Evolutionary conservation across 768 basidiomycete genomes (phyloP).

Genomic region (Kwoniella sp.): DNA sequence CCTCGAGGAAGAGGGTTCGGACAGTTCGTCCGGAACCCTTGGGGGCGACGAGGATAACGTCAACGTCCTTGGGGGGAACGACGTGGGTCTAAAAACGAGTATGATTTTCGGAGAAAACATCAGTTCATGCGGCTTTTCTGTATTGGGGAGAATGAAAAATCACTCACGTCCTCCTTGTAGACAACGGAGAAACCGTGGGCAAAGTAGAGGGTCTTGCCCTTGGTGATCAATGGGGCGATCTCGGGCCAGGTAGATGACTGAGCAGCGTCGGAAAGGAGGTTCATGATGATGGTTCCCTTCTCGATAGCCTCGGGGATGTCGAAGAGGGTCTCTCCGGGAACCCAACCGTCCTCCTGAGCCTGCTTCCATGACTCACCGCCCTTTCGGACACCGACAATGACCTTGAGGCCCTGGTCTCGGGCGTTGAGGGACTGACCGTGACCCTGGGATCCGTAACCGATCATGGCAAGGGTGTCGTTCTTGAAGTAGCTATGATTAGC

Average conservation of each 20-base stretch:
- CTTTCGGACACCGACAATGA: slow-evolving; percentile 97
- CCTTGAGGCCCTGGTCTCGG: slow-evolving; percentile 97
- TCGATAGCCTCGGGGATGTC: slow-evolving; percentile 96
- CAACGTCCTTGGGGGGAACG: slow-evolving; percentile 85
- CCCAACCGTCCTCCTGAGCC: slow-evolving; percentile 94
- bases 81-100: slow-evolving; percentile 79
- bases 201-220: slow-evolving; percentile 99
- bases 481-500: slow-evolving; percentile 74
- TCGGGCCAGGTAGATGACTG: slow-evolving; percentile 93
- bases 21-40: slow-evolving; percentile 99
- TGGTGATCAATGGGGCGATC: slow-evolving; percentile 90
- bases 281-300: slow-evolving; percentile 98
- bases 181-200: slow-evolving; percentile 99
- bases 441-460: slow-evolving; percentile 93
- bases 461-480: slow-evolving; percentile 97
- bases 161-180: slow-evolving; percentile 79
- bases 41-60: slow-evolving; percentile 98
- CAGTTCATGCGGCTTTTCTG: background rate
- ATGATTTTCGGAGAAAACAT: background rate
- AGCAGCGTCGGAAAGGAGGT: slow-evolving; percentile 98
- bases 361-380: slow-evolving; percentile 96
- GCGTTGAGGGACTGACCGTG: slow-evolving; percentile 99
- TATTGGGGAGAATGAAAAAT: background rate
- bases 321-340: slow-evolving; percentile 96
- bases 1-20: slow-evolving; percentile 99